Percentiles rank a stretch among this genome's conserved stretches.
phyloP scores from a whole-genome alignment of 306 rosid species.

The Carpinus viminea region DNA sequence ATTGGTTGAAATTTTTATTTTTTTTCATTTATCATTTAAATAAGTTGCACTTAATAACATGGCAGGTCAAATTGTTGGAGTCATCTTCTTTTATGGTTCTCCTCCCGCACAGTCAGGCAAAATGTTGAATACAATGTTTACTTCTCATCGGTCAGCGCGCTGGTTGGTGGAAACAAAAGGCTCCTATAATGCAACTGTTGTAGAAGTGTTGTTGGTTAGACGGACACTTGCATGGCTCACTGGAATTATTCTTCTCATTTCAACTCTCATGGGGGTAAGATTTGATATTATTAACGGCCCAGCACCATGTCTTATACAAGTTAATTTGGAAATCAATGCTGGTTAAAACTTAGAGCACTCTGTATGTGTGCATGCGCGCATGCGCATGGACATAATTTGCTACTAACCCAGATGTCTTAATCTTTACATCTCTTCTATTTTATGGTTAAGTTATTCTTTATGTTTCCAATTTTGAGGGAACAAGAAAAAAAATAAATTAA shows the following conservation, averaged over 20 bases:
- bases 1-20: constrained; percentile 11
- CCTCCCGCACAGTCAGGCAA: constrained; percentile 44
- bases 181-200: constrained; percentile 15
- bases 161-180: constrained; percentile 57
- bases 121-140: constrained; percentile 53
- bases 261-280: constrained; percentile 92
- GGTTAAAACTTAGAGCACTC: neutral
- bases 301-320: neutral
- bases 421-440: no score
- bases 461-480: neutral
- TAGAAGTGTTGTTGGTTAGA: constrained; percentile 66
- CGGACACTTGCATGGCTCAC: constrained; percentile 81
- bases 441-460: neutral
- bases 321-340: neutral
- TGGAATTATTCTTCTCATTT: constrained; percentile 75
- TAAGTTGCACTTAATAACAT: constrained; percentile 27
- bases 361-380: neutral
- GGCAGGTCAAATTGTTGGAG: constrained; percentile 96
- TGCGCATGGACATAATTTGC: neutral
- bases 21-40: constrained; percentile 6
- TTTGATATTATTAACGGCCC: neutral
- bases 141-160: constrained; percentile 57
- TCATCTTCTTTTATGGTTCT: constrained; percentile 49
- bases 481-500: neutral
- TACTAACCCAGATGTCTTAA: neutral